Conservation (phyloP, 106 monocot genomes). For the Amphibolis antarctica region DNA sequence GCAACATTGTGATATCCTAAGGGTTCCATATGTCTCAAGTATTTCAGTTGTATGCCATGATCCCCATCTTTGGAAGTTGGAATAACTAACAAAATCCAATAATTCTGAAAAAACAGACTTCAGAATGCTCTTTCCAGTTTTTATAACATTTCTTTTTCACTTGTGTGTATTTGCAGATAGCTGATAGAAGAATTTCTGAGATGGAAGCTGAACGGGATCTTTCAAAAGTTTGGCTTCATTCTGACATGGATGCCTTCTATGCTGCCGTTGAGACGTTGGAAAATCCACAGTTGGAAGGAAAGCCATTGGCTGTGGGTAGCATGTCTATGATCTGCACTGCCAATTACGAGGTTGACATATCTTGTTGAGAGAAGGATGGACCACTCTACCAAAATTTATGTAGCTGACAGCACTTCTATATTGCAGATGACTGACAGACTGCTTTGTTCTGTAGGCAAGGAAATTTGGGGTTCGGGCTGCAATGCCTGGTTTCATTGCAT, state of each 20-base stretch:
- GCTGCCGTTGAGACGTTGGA: conserved; percentile 90
- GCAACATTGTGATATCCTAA: too few species aligned
- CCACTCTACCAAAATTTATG: background rate
- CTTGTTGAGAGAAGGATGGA: background rate
- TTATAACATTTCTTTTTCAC: background rate
- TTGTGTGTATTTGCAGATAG: conserved; percentile 35
- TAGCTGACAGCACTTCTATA: background rate
- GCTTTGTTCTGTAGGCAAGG: conserved; percentile 43
- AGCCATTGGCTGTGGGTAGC: conserved; percentile 90
- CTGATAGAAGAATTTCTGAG: conserved; percentile 54
- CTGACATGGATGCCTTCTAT: conserved; percentile 99
- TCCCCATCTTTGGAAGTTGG: too few species aligned
- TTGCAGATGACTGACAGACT: background rate
- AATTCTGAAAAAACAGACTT: background rate
- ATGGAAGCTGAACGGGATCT: conserved; percentile 84
- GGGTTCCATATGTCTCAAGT: too few species aligned
- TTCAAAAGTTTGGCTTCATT: conserved; percentile 83
- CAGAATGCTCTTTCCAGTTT: background rate
- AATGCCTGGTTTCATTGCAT: conserved; percentile 98
- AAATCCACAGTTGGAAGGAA: conserved; percentile 67
- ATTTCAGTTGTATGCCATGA: too few species aligned
- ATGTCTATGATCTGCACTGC: conserved; percentile 99
- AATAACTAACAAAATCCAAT: too few species aligned
- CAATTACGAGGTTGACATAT: conserved; percentile 67
- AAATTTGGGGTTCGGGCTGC: conserved; percentile 98